Percentiles rank a stretch among this genome's conserved stretches.
These are phyloP conservation scores for Talaromyces islandicus DNA, from an alignment of 2,329 filamentous ascomycete genomes.

Conservation along the genomic window DNA sequence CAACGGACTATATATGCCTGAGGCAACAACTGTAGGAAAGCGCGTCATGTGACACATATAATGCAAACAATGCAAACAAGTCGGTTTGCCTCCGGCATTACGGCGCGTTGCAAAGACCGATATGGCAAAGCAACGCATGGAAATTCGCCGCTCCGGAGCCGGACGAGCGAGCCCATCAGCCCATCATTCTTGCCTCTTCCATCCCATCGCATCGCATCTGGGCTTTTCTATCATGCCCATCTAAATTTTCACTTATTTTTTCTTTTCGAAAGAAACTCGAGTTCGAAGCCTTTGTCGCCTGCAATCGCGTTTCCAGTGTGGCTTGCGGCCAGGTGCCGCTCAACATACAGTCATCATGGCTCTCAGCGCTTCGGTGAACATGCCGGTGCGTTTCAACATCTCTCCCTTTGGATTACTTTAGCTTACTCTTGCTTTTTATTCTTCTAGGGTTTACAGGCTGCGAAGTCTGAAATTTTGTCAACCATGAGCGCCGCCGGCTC, in stretches of 20 bases:
- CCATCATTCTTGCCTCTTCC: conserved; percentile 13
- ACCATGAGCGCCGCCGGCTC: conserved; percentile 32
- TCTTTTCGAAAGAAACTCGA: conserved; percentile 6
- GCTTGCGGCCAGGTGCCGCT: conserved; percentile 34
- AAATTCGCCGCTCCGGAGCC: conserved; percentile 26
- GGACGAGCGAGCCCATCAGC: conserved; percentile 2
- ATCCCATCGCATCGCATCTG: conserved; percentile 1
- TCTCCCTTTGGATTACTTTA: neutral
- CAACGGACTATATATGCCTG: neutral
- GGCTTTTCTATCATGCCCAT: conserved; percentile 8
- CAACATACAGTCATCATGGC: conserved; percentile 42
- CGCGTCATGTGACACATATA: neutral
- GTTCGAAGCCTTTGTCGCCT: neutral
- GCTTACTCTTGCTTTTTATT: neutral
- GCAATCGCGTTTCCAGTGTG: neutral
- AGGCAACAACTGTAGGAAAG: neutral
- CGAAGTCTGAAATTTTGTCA: conserved; percentile 39
- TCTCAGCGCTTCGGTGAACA: conserved; percentile 44
- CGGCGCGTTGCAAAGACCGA: conserved; percentile 14
- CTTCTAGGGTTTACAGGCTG: conserved; percentile 41
- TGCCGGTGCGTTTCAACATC: conserved; percentile 35
- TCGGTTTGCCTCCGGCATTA: conserved; percentile 10
- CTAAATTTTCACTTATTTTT: conserved; percentile 14
- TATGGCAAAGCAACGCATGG: conserved; percentile 26
- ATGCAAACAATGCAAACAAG: neutral